Evolutionary conservation across 2,329 filamentous ascomycete genomes (phyloP).

Genomic region (Xylariales sp.): DNA sequence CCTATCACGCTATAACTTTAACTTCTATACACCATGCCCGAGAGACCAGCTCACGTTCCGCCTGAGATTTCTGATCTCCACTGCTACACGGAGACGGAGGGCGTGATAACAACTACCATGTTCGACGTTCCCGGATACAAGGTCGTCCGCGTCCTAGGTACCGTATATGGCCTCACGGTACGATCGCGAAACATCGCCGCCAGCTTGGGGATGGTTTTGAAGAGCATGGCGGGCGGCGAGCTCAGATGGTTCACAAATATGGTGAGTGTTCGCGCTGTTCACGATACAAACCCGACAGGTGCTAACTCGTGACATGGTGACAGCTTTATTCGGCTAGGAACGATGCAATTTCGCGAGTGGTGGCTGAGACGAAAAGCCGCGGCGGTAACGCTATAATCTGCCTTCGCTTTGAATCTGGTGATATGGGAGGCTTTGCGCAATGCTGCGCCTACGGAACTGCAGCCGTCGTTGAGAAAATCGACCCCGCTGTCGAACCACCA

Average conservation of each 20-base stretch:
- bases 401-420: constrained; percentile 67
- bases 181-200: constrained; percentile 70
- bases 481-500: constrained; percentile 45
- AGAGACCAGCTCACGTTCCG: constrained; percentile 52
- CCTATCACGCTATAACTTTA: neutral
- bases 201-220: constrained; percentile 65
- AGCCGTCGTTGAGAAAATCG: constrained; percentile 66
- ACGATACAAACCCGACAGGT: neutral
- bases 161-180: constrained; percentile 68
- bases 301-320: constrained; percentile 12
- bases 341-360: constrained; percentile 66
- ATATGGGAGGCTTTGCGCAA: constrained; percentile 67
- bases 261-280: constrained; percentile 45
- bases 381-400: constrained; percentile 71
- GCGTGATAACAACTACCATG: constrained; percentile 72
- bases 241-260: constrained; percentile 69
- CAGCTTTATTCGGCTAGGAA: constrained; percentile 68
- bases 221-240: constrained; percentile 69
- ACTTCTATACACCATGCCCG: constrained; percentile 18
- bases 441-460: constrained; percentile 71
- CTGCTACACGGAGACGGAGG: constrained; percentile 71
- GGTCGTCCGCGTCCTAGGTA: constrained; percentile 66
- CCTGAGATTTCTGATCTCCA: constrained; percentile 60
- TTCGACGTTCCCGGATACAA: constrained; percentile 72
- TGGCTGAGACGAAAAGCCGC: constrained; percentile 66